Percentiles rank a stretch among this genome's conserved stretches.
These are phyloP conservation scores for Amyloporia xantha DNA, from an alignment of 768 basidiomycete species.

Conservation along the genomic window DNA sequence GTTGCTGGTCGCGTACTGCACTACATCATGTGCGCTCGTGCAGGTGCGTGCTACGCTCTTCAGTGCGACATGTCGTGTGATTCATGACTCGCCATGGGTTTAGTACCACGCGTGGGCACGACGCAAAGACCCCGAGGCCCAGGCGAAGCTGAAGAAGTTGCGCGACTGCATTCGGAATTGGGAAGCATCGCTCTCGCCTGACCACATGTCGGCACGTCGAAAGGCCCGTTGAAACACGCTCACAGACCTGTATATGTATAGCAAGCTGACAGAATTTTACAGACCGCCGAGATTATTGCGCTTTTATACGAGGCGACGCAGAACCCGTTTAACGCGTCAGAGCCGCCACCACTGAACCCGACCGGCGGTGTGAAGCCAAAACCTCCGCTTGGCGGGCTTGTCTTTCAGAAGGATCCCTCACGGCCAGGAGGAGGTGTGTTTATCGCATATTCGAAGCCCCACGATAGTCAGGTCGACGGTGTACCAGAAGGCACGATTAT, in stretches of 20 bases:
- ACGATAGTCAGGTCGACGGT: conserved; percentile 30
- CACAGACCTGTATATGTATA: conserved; percentile 7
- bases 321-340: conserved; percentile 45
- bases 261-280: conserved; percentile 16
- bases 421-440: conserved; percentile 87
- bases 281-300: conserved; percentile 91
- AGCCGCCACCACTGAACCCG: conserved; percentile 67
- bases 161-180: conserved; percentile 82
- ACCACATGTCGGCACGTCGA: conserved; percentile 91
- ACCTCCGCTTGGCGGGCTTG: conserved; percentile 42
- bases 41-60: conserved; percentile 56
- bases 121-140: conserved; percentile 69
- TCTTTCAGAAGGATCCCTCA: conserved; percentile 74
- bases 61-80: not conserved
- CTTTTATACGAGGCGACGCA: conserved; percentile 92
- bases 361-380: conserved; percentile 62
- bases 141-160: conserved; percentile 67
- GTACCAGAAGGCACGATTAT: conserved; percentile 53
- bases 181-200: conserved; percentile 82
- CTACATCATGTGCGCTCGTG: conserved; percentile 83
- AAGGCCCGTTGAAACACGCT: conserved; percentile 52
- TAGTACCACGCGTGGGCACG: conserved; percentile 95
- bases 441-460: conserved; percentile 42
- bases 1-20: conserved; percentile 80
- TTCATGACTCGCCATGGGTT: too few species aligned